Percentiles rank a stretch among this genome's conserved stretches.
Evolutionary conservation across 2,329 filamentous ascomycete genomes (phyloP).

Genomic region (Colletotrichum sp.): DNA sequence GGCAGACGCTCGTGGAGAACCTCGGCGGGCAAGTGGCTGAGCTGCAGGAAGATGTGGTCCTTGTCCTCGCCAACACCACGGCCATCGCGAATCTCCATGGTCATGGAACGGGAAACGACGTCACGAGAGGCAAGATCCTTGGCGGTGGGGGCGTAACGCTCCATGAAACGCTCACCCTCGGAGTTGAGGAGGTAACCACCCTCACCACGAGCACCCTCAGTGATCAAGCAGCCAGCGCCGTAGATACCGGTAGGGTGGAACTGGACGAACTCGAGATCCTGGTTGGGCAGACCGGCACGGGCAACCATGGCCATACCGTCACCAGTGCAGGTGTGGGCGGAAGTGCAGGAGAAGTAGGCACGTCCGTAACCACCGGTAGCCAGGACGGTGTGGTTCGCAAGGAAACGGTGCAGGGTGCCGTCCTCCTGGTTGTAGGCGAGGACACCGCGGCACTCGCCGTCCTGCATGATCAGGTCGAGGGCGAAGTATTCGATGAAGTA

Average conservation of each 20-base stretch:
- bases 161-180: slow-evolving; percentile 99
- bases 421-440: slow-evolving; percentile 99
- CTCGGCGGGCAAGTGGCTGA: slow-evolving; percentile 92
- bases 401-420: slow-evolving; percentile 95
- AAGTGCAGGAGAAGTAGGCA: slow-evolving; percentile 98
- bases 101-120: slow-evolving; percentile 97
- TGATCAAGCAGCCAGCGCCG: slow-evolving; percentile 96
- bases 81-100: slow-evolving; percentile 95
- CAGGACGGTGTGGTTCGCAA: slow-evolving; percentile 94
- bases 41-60: slow-evolving; percentile 98
- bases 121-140: slow-evolving; percentile 98
- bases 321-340: slow-evolving; percentile 97
- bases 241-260: slow-evolving; percentile 99
- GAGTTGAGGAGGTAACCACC: slow-evolving; percentile 97
- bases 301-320: slow-evolving; percentile 99
- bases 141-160: slow-evolving; percentile 95
- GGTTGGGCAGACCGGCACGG: slow-evolving; percentile 95
- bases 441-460: slow-evolving; percentile 95
- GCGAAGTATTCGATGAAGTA: slow-evolving; percentile 99
- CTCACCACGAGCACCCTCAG: slow-evolving; percentile 96
- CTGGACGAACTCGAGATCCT: slow-evolving; percentile 99
- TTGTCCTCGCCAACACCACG: slow-evolving; percentile 96
- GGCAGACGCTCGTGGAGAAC: slow-evolving; percentile 95
- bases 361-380: slow-evolving; percentile 98
- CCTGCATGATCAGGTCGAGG: slow-evolving; percentile 95